phyloP scores from a whole-genome alignment of 768 basidiomycete genomes.

The Phanerodontia chrysosporium region DNA sequence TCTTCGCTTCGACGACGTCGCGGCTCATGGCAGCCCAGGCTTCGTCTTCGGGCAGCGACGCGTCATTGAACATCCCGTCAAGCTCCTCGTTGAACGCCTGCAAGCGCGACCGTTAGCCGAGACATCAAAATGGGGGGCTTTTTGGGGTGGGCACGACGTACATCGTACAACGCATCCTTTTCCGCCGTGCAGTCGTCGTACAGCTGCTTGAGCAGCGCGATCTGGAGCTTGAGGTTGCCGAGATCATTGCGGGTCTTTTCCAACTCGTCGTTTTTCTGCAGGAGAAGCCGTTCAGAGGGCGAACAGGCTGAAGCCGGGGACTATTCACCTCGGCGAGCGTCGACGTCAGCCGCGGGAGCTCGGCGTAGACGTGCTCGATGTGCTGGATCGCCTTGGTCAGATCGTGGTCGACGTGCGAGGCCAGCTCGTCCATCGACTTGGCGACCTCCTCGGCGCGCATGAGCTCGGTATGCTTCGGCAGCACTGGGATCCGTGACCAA shows the following conservation, averaged over 20 bases:
- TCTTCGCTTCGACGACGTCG: conserved; percentile 74
- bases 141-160: conserved; percentile 29
- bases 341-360: conserved; percentile 32
- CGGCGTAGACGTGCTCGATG: conserved; percentile 49
- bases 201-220: conserved; percentile 74
- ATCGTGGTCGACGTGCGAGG: conserved; percentile 53
- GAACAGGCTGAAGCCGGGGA: conserved; percentile 43
- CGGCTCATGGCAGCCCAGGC: conserved; percentile 75
- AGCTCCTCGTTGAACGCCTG: conserved; percentile 95
- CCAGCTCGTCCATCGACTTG: conserved; percentile 47
- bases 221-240: conserved; percentile 65
- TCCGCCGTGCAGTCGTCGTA: conserved; percentile 76
- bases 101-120: conserved; percentile 1
- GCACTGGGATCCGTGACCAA: conserved; percentile 14
- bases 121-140: background rate
- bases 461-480: conserved; percentile 28
- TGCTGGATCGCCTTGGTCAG: conserved; percentile 47
- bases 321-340: conserved; percentile 47
- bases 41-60: conserved; percentile 75
- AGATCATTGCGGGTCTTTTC: conserved; percentile 62
- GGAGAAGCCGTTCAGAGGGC: background rate
- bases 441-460: conserved; percentile 33
- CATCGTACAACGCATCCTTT: conserved; percentile 93
- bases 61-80: conserved; percentile 86
- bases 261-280: conserved; percentile 58